A percentile compares a stretch with the other conserved stretches of the same genome.
Evolutionary conservation across 345 rosid species (phyloP).

Genomic region (Chamaenerion angustifolium): DNA sequence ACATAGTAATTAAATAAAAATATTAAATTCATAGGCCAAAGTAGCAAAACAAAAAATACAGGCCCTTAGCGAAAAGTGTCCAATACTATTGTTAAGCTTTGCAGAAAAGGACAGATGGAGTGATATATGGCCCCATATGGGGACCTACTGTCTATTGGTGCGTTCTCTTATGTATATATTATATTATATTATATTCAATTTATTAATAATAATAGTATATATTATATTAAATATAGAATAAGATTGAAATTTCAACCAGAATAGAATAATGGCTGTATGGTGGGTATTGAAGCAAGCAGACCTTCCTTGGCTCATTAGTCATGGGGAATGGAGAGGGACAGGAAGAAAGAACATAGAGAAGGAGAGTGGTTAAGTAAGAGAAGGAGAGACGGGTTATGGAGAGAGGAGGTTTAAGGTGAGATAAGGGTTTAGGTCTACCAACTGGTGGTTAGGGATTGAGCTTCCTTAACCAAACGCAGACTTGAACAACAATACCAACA

Average conservation of each 20-base stretch:
- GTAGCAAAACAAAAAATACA: background rate
- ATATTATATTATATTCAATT: background rate
- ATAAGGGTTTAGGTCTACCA: slow-evolving; percentile 38
- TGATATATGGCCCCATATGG: slow-evolving; percentile 1
- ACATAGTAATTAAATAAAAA: too few species aligned
- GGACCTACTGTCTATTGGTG: slow-evolving; percentile 3
- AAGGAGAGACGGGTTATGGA: slow-evolving; percentile 1
- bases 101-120: background rate
- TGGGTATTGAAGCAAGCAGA: slow-evolving; percentile 4
- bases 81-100: background rate
- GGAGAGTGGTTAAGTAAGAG: too few species aligned
- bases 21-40: too few species aligned
- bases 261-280: slow-evolving; percentile 6
- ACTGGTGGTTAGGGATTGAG: slow-evolving; percentile 41
- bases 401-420: background rate
- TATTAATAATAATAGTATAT: background rate
- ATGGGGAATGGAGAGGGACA: background rate
- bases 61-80: background rate
- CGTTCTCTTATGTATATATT: background rate
- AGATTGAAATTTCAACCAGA: background rate
- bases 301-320: slow-evolving; percentile 3
- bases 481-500: background rate
- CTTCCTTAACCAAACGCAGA: slow-evolving; percentile 30
- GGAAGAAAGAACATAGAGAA: too few species aligned
- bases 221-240: background rate